These are phyloP conservation scores for Austroboletus novae-zelandiae DNA, from an alignment of 1,284 basidiomycete species.

Conservation along the genomic window DNA sequence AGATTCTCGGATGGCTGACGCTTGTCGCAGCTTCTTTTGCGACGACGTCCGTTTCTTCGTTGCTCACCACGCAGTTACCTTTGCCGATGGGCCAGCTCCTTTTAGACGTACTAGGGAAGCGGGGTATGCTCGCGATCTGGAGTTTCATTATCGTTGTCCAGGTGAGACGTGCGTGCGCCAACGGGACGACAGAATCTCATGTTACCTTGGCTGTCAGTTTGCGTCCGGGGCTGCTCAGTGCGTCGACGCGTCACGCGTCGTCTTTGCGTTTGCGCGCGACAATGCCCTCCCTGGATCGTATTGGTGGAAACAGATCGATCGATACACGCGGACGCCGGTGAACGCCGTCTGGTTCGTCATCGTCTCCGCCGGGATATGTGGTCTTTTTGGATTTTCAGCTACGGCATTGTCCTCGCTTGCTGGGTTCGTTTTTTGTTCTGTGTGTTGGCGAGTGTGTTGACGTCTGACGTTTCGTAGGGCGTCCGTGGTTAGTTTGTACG, in stretches of 20 bases:
- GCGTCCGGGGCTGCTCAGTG: constrained; percentile 74
- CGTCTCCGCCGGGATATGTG: constrained; percentile 52
- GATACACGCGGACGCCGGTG: constrained; percentile 61
- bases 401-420: constrained; percentile 65
- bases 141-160: constrained; percentile 68
- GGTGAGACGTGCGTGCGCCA: constrained; percentile 32
- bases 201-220: constrained; percentile 38
- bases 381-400: constrained; percentile 64
- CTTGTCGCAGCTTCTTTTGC: constrained; percentile 66
- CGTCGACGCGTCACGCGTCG: constrained; percentile 73
- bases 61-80: constrained; percentile 51
- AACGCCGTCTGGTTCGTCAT: constrained; percentile 78
- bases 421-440: constrained; percentile 43
- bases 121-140: constrained; percentile 71
- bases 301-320: constrained; percentile 63
- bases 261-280: constrained; percentile 73
- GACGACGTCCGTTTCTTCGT: constrained; percentile 49
- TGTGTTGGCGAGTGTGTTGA: too few species aligned
- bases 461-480: constrained; percentile 40
- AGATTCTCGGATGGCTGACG: constrained; percentile 61
- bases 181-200: background rate
- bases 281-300: constrained; percentile 69
- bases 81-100: constrained; percentile 74
- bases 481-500: constrained; percentile 68
- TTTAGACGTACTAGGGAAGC: constrained; percentile 61